Base-by-base conservation (phyloP, 2,329 filamentous ascomycete genomes). In the Colletotrichum acutatum region DNA sequence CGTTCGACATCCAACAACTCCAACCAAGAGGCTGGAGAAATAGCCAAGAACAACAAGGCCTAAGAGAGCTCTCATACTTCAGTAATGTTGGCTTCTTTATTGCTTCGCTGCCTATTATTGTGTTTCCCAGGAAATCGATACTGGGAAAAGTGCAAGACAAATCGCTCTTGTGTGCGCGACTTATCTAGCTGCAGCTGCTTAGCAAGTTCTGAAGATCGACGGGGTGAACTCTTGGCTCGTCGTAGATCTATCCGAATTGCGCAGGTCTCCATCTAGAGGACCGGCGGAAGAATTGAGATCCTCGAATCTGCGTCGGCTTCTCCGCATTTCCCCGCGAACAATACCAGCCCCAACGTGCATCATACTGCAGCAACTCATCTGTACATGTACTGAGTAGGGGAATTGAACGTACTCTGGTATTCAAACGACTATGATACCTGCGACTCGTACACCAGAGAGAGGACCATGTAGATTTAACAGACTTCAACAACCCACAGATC, bases 1-100 rank as follows among this genome's bases (percentile, higher is more conserved):
- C 0, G 71, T 74, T 4, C 52, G 60, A 30, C 79, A 80, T 19
- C 63, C 56, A 11, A 8, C 3, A 2, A 19, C 42, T 2, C 28
- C 49, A 8, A 19, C 7, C 14, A 68, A 7, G 12, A 62, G 14
- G 14, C 1, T n/a, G 8, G 52, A 19, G 2, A 65, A n/a, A 9
- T n/a, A 3, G 3, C 37, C 22, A 4, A 8, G 8, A 8, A 58
- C 8, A 16, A 9, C 1, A 5, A 12, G 6, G 16, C 30, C 8
- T 1, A 19, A 4, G 0, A 53, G 8, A 30, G 28, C 28, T 30
- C 28, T 30, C 6, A 30, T 30, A 8, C 28, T 1, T 30, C 28
- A 30, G 28, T 30, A 30, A 30, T 30, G 6, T 30, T 30, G 28
- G 7, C 28, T 2, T 30, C 28, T 30, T 30, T 30, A 7, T 30